phyloP scores from a whole-genome alignment of 2,329 filamentous ascomycete genomes.

The Aspergillus nomiae region DNA sequence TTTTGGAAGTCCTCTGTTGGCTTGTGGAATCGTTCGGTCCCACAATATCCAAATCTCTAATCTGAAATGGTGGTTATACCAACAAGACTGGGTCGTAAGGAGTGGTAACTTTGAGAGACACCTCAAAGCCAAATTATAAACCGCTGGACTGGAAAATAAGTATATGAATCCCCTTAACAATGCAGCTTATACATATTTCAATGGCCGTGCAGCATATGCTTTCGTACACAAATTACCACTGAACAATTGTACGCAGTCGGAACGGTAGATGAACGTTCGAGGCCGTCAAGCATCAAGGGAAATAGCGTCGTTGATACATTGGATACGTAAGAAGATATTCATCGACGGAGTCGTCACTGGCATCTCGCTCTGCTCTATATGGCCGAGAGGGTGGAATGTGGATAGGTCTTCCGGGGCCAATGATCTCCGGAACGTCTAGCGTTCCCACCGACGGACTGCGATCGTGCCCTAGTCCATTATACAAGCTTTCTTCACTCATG shows the following conservation, averaged over 20 bases:
- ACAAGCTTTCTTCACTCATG: conserved; percentile 22
- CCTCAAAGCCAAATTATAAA: not conserved
- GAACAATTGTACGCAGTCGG: not conserved
- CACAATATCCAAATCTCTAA: not conserved
- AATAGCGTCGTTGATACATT: conserved; percentile 20
- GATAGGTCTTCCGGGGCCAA: conserved; percentile 18
- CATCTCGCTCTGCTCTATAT: conserved; percentile 14
- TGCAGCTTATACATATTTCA: not conserved
- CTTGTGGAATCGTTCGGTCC: not conserved
- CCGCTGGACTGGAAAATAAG: not conserved
- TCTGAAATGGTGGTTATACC: not conserved
- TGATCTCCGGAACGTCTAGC: conserved; percentile 22
- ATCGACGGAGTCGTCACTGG: conserved; percentile 25
- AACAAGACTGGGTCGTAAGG: not conserved
- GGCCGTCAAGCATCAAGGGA: conserved; percentile 11
- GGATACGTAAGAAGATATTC: conserved; percentile 24
- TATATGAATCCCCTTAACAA: not conserved
- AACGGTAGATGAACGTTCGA: not conserved
- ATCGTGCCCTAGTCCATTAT: conserved; percentile 23
- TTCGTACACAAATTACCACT: not conserved
- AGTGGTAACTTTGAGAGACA: not conserved
- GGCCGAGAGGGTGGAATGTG: conserved; percentile 5
- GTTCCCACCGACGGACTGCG: conserved; percentile 18
- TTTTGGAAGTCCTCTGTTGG: not conserved
- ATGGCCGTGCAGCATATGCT: conserved; percentile 2